Conservation (phyloP, 192 early-diverging fungal species). For the Geranomyces variabilis region DNA sequence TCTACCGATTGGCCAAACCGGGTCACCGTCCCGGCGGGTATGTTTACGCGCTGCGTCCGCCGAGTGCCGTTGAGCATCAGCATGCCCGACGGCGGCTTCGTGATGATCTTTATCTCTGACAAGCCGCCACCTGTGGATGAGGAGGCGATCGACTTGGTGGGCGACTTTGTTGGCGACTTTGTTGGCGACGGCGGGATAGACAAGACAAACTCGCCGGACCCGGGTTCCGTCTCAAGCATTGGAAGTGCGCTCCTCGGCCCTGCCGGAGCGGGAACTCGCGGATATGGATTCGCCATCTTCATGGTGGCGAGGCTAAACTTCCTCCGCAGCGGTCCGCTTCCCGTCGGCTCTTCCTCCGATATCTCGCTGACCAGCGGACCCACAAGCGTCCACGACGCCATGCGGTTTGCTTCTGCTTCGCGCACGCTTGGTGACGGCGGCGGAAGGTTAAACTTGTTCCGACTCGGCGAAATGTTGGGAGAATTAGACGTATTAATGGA, state of each 20-base stretch:
- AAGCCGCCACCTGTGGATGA: background rate
- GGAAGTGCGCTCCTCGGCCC: conserved; percentile 24
- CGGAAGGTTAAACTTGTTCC: conserved; percentile 16
- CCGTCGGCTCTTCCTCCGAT: conserved; percentile 39
- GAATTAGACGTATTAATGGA: conserved; percentile 12
- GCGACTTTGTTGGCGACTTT: background rate
- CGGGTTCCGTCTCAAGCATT: background rate
- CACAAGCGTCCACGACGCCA: conserved; percentile 46
- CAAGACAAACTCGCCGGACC: conserved; percentile 20
- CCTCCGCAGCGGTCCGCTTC: conserved; percentile 27
- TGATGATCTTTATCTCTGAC: conserved; percentile 18
- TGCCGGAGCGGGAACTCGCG: background rate
- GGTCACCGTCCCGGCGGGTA: conserved; percentile 19
- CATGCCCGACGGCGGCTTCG: conserved; percentile 25
- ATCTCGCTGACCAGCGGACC: conserved; percentile 40
- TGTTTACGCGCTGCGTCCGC: conserved; percentile 10
- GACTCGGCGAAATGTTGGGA: too few relatives aligned
- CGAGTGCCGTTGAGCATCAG: conserved; percentile 21
- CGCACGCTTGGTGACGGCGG: conserved; percentile 50
- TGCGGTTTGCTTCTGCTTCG: conserved; percentile 41
- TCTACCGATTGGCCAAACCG: conserved; percentile 33
- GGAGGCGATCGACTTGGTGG: background rate
- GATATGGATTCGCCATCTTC: conserved; percentile 23
- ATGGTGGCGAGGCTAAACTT: conserved; percentile 32
- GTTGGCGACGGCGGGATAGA: conserved; percentile 25